Percentiles rank a stretch among this genome's conserved stretches.
These are phyloP conservation scores for Fusarium goolgardi DNA, from an alignment of 2,329 filamentous ascomycete genomes.

Conservation along the genomic window DNA sequence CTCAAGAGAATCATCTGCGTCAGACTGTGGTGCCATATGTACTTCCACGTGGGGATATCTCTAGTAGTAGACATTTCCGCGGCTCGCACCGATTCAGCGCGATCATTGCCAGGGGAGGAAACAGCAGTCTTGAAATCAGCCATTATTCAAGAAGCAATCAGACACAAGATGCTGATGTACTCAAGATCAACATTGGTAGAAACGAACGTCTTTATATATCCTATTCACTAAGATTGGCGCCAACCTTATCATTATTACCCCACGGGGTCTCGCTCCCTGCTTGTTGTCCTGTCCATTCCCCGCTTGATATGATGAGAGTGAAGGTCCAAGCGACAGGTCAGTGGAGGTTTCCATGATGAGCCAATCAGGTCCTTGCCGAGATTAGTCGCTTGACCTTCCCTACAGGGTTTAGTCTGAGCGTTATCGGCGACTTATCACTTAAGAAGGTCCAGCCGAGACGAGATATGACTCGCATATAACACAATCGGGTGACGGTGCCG, in stretches of 20 bases:
- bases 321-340: conserved; percentile 5
- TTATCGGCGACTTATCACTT: not conserved
- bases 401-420: not conserved
- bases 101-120: not conserved
- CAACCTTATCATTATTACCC: conserved; percentile 9
- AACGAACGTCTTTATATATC: not conserved
- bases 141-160: not conserved
- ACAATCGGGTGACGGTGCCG: not conserved
- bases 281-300: not conserved
- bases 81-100: not conserved
- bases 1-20: conserved; percentile 26
- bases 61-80: not conserved
- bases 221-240: not conserved
- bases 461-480: not conserved
- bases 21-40: conserved; percentile 20
- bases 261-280: not conserved
- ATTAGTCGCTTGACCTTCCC: not conserved
- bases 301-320: not conserved
- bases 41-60: conserved; percentile 7
- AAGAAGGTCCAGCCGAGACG: conserved; percentile 5
- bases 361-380: not conserved
- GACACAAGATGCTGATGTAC: no score
- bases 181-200: not conserved
- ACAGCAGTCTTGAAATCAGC: conserved; percentile 8
- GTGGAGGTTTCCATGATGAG: no score